A percentile compares a stretch with the other conserved stretches of the same genome.
These are phyloP conservation scores for Trichoderma sp. DNA, from an alignment of 2,329 filamentous ascomycete genomes.

Conservation along the genomic window DNA sequence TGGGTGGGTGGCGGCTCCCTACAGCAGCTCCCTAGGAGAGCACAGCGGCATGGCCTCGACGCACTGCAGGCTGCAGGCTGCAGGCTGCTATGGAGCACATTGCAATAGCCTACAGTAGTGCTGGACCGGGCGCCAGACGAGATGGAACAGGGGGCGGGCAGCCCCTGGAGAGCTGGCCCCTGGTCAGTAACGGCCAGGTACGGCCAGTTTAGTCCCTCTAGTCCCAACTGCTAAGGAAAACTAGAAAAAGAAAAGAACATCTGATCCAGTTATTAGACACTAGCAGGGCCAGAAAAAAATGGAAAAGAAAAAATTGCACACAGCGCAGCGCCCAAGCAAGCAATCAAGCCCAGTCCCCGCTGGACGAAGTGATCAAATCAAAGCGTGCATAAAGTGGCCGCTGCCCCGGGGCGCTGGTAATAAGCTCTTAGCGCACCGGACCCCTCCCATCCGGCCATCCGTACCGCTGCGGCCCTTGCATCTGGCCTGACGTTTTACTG, in stretches of 20 bases:
- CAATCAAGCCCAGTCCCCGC: background rate
- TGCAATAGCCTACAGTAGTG: background rate
- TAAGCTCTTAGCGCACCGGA: conserved; percentile 20
- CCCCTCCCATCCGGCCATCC: conserved; percentile 21
- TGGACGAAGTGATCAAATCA: background rate
- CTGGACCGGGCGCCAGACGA: background rate
- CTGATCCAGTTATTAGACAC: background rate
- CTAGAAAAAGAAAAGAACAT: background rate
- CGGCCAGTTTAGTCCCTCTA: background rate
- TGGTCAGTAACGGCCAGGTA: background rate
- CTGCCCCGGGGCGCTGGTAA: conserved; percentile 8
- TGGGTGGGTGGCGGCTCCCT: conserved; percentile 16
- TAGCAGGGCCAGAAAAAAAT: background rate
- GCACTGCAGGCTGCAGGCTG: background rate
- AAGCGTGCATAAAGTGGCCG: conserved; percentile 19
- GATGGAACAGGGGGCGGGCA: background rate
- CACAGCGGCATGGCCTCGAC: background rate
- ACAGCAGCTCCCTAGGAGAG: conserved; percentile 13
- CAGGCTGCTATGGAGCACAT: background rate
- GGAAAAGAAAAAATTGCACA: background rate
- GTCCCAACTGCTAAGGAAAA: background rate
- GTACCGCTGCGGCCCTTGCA: conserved; percentile 13
- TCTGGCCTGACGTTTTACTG: background rate
- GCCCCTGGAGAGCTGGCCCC: conserved; percentile 1
- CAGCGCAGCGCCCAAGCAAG: background rate